These are phyloP conservation scores for Solanum hybrid DNA, from an alignment of 305 asterid species.

Conservation along the genomic window DNA sequence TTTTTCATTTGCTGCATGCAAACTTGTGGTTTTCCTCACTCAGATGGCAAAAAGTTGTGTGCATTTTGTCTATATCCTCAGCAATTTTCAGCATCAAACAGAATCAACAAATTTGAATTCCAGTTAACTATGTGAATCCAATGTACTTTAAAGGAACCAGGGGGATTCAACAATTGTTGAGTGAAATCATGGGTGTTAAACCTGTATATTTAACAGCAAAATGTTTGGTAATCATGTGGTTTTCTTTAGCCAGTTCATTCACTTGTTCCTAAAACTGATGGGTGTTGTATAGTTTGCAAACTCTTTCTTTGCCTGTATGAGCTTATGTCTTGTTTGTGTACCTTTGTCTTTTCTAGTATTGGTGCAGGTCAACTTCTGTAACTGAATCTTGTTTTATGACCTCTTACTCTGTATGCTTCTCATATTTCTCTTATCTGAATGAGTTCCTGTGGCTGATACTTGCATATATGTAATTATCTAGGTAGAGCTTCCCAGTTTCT, in stretches of 20 bases:
- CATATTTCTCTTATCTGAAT: neutral
- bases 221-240: neutral
- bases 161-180: neutral
- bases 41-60: neutral
- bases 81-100: neutral
- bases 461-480: conserved; percentile 11
- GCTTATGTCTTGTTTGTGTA: neutral
- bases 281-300: neutral
- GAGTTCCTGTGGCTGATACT: neutral
- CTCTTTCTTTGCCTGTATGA: neutral
- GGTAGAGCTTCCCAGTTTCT: conserved; percentile 63
- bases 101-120: neutral
- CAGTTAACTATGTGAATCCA: neutral
- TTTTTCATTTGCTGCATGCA: neutral
- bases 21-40: neutral
- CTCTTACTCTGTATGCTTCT: neutral
- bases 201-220: neutral
- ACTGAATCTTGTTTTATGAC: neutral
- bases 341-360: neutral
- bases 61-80: neutral
- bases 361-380: neutral
- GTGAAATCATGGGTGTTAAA: neutral
- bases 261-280: neutral
- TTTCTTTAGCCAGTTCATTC: neutral
- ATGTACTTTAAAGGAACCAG: neutral